A percentile compares a stretch with the other conserved stretches of the same genome.
Conservation (phyloP, 2,329 filamentous ascomycete genomes). For the Teratosphaeria pseudoeucalypti region DNA sequence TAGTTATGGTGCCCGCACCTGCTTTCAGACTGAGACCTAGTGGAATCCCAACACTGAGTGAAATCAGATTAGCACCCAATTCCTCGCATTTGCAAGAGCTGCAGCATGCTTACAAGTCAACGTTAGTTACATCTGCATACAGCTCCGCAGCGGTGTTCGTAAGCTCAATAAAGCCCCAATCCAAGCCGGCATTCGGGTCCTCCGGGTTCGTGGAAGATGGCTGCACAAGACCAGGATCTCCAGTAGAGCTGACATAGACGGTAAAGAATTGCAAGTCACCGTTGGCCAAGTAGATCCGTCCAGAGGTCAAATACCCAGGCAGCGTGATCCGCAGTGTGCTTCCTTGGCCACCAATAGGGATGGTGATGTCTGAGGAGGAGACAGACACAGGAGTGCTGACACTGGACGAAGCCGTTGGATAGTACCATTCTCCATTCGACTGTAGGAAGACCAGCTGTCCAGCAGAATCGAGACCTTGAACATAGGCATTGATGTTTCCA, state of each 20-base stretch:
- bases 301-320: slow-evolving; percentile 32
- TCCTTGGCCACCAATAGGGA: slow-evolving; percentile 30
- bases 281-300: slow-evolving; percentile 38
- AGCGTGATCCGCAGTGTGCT: slow-evolving; percentile 31
- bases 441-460: slow-evolving; percentile 35
- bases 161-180: slow-evolving; percentile 37
- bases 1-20: slow-evolving; percentile 33
- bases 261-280: slow-evolving; percentile 36
- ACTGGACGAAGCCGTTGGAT: slow-evolving; percentile 30
- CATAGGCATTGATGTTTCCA: slow-evolving; percentile 35
- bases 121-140: slow-evolving; percentile 31
- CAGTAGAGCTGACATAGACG: slow-evolving; percentile 22
- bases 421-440: slow-evolving; percentile 33
- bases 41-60: not conserved
- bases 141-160: slow-evolving; percentile 36
- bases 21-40: slow-evolving; percentile 45
- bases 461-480: slow-evolving; percentile 35
- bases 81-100: not conserved
- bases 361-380: slow-evolving; percentile 28
- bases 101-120: slow-evolving; percentile 15
- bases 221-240: slow-evolving; percentile 34
- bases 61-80: not conserved
- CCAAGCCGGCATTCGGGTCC: slow-evolving; percentile 32
- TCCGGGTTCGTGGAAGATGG: slow-evolving; percentile 33
- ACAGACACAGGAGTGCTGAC: slow-evolving; percentile 27